These are phyloP conservation scores for Globisporangium sylvaticum DNA, from an alignment of 352 stramenopile species.

Conservation along the genomic window DNA sequence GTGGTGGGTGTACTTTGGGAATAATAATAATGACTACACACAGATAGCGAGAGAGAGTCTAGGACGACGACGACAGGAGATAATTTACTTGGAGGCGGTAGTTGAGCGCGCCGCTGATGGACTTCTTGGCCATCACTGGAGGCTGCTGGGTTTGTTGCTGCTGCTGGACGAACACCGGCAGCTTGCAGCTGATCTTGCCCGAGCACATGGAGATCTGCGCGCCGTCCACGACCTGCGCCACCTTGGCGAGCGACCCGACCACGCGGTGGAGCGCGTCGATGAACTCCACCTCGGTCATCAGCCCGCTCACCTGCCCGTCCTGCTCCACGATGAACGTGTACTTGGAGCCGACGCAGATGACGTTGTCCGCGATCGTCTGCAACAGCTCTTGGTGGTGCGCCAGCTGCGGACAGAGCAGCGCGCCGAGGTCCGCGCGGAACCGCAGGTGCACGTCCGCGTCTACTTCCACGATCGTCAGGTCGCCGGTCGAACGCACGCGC, in stretches of 20 bases:
- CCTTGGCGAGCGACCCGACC: slow-evolving; percentile 10
- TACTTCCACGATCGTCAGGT: slow-evolving; percentile 15
- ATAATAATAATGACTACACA: slow-evolving; percentile 3
- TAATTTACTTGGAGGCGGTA: slow-evolving; percentile 14
- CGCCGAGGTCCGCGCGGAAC: slow-evolving; percentile 10
- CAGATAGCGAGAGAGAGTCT: background rate
- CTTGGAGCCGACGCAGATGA: slow-evolving; percentile 14
- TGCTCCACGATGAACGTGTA: slow-evolving; percentile 15
- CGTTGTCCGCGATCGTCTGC: slow-evolving; percentile 12
- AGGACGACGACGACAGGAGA: slow-evolving; percentile 11
- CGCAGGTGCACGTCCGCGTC: slow-evolving; percentile 12
- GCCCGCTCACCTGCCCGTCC: slow-evolving; percentile 12
- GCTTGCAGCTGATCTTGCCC: slow-evolving; percentile 10
- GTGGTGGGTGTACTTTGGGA: no score
- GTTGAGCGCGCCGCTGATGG: slow-evolving; percentile 9
- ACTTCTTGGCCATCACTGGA: slow-evolving; percentile 5
- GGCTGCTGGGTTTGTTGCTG: slow-evolving; percentile 19
- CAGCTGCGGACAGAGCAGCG: slow-evolving; percentile 11
- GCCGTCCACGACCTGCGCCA: slow-evolving; percentile 11
- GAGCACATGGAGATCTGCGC: slow-evolving; percentile 15
- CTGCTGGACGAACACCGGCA: background rate
- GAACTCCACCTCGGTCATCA: slow-evolving; percentile 11
- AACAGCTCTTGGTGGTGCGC: slow-evolving; percentile 13
- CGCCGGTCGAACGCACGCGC: slow-evolving; percentile 2
- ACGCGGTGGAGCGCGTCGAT: slow-evolving; percentile 13